Conservation (phyloP, 306 rosid species). For the Biancaea sappan region DNA sequence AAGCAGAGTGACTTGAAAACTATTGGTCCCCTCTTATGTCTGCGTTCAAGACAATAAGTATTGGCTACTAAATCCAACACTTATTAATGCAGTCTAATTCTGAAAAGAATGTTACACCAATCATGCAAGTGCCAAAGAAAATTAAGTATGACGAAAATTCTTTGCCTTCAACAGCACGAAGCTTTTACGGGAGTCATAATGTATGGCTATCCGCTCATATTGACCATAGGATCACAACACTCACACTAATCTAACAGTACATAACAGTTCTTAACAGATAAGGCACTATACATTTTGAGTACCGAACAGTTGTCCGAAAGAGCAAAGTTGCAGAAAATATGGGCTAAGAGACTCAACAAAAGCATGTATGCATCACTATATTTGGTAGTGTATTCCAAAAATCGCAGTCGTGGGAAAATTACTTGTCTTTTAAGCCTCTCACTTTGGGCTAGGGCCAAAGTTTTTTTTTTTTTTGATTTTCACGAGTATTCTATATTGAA, state of each 20-base stretch:
- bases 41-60: conserved; percentile 55
- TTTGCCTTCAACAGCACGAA: background rate
- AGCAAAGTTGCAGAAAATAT: too few relatives aligned
- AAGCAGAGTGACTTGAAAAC: conserved; percentile 66
- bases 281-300: background rate
- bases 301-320: conserved; percentile 4
- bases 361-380: too few relatives aligned
- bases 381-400: too few relatives aligned
- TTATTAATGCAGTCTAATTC: conserved; percentile 62
- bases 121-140: conserved; percentile 43
- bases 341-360: too few relatives aligned
- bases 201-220: background rate
- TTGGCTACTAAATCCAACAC: conserved; percentile 60
- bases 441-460: too few relatives aligned
- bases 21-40: conserved; percentile 82
- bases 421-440: too few relatives aligned
- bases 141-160: conserved; percentile 24
- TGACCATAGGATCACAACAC: background rate
- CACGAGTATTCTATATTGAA: too few relatives aligned
- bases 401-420: too few relatives aligned
- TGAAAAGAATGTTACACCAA: conserved; percentile 66
- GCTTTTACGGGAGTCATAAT: background rate
- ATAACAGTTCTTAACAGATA: too few relatives aligned
- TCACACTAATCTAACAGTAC: background rate
- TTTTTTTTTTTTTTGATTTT: too few relatives aligned